Base-by-base conservation (phyloP, 2,329 filamentous ascomycete species). In the Penicillium hesseltinei region DNA sequence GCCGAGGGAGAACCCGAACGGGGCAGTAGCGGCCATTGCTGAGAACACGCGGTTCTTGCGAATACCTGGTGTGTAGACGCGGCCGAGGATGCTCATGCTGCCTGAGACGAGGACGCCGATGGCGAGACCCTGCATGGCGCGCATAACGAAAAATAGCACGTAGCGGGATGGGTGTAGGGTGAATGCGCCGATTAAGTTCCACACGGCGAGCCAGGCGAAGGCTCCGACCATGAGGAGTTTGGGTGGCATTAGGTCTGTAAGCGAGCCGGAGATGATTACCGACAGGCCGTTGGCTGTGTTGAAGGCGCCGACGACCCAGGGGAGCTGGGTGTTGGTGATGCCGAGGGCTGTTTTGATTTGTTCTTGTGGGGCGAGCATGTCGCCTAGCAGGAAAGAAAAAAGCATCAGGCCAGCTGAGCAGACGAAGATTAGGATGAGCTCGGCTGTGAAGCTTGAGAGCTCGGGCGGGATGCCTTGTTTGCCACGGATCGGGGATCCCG, bases 81-180 rank as follows among this genome's bases (percentile, higher is more conserved):
- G 69, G 1, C 80, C 80, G 2, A 82, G 66, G 13, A 82, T 71
- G 19, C 78, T 80, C 58, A 83, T 71, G 8, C 69, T 76, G 48
- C 81, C 82, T 0, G 81, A 81, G 8, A 82, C 70, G 35, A 78
- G 55, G 13, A 82, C 73, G 0, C 80, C 77, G 5, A 81, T 79
- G 0, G 80, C 79, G 17, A 82, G 77, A 0, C 81, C 81, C 33
- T 76, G 73, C 73, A 76, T 72, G 11, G 71, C 73, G 17, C 74
- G 70, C 59, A 77, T 70, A 27, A 71, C 60, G 61, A 75, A 75
- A 60, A 76, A 73, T 1, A 75, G 64, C 15, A 71, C 67, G 43
- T 67, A 68, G 2, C 74, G 68, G 5, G 69, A 66, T 1, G 73
- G 75, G 4, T 69, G 68, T 5, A 79, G 56, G 0, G 72, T 70